Evolutionary conservation across 2,329 filamentous ascomycete species (phyloP).

Genomic region (Talaromyces rugulosus): DNA sequence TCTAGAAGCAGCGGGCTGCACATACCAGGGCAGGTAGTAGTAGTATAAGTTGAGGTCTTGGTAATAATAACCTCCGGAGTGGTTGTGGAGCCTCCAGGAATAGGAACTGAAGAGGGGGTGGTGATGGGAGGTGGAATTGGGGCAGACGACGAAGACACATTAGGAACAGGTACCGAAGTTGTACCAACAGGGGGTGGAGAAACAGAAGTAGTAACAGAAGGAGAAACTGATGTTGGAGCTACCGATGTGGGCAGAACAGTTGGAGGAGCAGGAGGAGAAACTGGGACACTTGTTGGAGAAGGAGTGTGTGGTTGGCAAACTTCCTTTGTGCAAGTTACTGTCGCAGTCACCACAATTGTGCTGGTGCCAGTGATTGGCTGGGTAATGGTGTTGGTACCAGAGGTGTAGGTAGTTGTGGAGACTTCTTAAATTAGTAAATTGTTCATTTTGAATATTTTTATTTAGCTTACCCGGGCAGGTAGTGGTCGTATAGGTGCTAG

Average conservation of each 20-base stretch:
- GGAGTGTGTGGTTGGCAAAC: slow-evolving; percentile 9
- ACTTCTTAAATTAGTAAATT: neutral
- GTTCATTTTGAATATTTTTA: neutral
- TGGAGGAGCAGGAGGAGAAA: neutral
- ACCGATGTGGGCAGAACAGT: neutral
- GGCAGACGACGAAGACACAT: neutral
- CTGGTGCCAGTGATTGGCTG: slow-evolving; percentile 2
- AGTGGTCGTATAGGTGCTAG: slow-evolving; percentile 13
- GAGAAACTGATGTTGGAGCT: neutral
- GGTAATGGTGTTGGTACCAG: slow-evolving; percentile 9
- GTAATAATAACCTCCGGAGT: neutral
- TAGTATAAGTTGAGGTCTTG: slow-evolving; percentile 12
- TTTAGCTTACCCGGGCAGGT: slow-evolving; percentile 12
- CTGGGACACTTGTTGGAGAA: neutral
- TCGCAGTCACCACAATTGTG: slow-evolving; percentile 9
- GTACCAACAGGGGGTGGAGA: neutral
- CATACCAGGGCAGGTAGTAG: slow-evolving; percentile 11
- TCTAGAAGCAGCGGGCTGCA: neutral
- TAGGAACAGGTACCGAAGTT: neutral
- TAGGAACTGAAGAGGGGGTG: neutral
- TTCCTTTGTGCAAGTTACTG: slow-evolving; percentile 13
- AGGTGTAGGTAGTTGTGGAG: slow-evolving; percentile 7
- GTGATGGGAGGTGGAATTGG: neutral
- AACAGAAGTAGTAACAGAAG: neutral
- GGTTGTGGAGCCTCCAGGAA: neutral